Evolutionary conservation across 169 alveolate genomes (phyloP), one percentile per base, ranked within the genome.

Genomic region (Eimeria tenella): DNA sequence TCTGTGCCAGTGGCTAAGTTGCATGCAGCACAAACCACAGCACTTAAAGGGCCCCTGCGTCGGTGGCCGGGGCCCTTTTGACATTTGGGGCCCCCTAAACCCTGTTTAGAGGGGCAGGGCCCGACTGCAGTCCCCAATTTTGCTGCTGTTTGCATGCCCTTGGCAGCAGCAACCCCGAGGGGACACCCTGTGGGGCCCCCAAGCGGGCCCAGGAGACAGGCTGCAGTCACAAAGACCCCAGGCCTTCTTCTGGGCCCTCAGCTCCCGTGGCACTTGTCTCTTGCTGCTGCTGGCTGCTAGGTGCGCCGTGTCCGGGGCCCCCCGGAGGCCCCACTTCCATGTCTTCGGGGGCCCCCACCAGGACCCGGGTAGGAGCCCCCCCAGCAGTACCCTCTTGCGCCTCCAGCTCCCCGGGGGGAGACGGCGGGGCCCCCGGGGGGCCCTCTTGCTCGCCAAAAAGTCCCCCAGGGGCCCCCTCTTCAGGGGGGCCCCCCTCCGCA

Each of bases 391-490:
- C 42, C 42, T 31, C 42, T 31, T 31, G 42, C 42, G 42, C 42
- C 42, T 31, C 42, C 42, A 31, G 42, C 42, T 31, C 74, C 21
- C 9, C 31, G 21, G 23, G 74, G 74, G 74, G 17, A 11, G 74
- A 65, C 74, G 11, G 55, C n/a, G 82, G 82, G 82, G 82, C 55
- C 50, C 50, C 82, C 82, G 53, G 17, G 82, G 82, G 82, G 82
- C 82, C 82, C 82, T 50, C 82, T 8, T 3, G 17, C 53, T 71
- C 55, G 1, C 82, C 49, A 17, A 65, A 65, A 0, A 65, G 74
- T 1, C 15, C 82, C 82, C 55, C 68, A 58, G 68, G 19, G 68
- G 68, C 82, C 53, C 49, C 82, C 55, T 71, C 82, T 8, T 21
- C 55, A 5, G 82, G 55, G 53, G 55, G 55, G 55, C 55, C 55